Evolutionary conservation across 2,329 filamentous ascomycete genomes (phyloP).

Genomic region (Aspergillus sojae): DNA sequence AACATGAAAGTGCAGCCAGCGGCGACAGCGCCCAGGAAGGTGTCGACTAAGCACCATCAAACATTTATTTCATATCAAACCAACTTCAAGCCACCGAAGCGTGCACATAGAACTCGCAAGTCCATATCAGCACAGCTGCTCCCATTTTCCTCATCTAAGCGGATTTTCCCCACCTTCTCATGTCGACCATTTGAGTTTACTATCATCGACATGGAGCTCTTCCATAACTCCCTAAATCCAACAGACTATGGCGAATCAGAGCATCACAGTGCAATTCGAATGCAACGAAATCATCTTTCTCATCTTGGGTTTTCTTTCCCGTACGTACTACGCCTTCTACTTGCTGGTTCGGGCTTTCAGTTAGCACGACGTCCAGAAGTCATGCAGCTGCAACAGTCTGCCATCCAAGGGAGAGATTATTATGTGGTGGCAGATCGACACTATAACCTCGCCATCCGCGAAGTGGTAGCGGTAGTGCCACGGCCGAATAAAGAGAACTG

Average conservation of each 20-base stretch:
- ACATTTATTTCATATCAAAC: constrained; percentile 12
- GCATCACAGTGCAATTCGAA: neutral
- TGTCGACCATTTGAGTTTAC: constrained; percentile 17
- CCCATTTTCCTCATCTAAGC: neutral
- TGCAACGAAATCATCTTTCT: constrained; percentile 6
- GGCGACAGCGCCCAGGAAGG: neutral
- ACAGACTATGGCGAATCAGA: constrained; percentile 9
- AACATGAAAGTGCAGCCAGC: too few relatives aligned
- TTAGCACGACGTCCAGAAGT: neutral
- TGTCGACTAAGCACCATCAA: neutral
- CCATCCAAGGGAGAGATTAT: neutral
- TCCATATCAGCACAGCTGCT: neutral
- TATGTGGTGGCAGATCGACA: constrained; percentile 15
- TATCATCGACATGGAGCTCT: constrained; percentile 18
- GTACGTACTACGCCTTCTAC: constrained; percentile 17
- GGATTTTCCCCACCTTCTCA: neutral
- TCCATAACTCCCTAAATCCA: constrained; percentile 18
- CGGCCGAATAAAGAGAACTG: constrained; percentile 4
- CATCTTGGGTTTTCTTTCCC: constrained; percentile 15
- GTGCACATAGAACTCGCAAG: constrained; percentile 3
- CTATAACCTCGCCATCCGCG: constrained; percentile 11
- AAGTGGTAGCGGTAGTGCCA: constrained; percentile 8
- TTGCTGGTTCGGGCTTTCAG: constrained; percentile 19
- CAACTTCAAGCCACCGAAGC: constrained; percentile 13
- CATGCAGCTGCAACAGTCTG: neutral